Conservation (phyloP, 192 early-diverging fungal species). For the Backusella westeae region DNA sequence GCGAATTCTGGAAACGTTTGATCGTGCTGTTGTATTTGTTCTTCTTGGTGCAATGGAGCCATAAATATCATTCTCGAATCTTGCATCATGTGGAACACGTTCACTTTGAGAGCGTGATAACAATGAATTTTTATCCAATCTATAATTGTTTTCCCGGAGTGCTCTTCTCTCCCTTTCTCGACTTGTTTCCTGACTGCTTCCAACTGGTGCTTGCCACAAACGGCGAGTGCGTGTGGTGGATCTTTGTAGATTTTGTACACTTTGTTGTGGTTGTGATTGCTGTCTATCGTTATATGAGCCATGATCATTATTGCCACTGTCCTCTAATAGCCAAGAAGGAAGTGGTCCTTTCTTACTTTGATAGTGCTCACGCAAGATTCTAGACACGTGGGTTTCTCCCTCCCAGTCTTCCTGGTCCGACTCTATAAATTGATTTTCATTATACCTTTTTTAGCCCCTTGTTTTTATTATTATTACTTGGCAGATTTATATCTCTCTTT, state of each 20-base stretch:
- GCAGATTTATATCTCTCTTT: not conserved
- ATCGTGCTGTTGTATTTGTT: not conserved
- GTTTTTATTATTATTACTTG: not conserved
- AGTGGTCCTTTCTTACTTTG: constrained; percentile 42
- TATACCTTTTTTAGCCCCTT: not conserved
- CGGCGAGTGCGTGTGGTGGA: not conserved
- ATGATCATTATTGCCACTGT: not conserved
- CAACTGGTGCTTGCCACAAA: not conserved
- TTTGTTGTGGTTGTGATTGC: not conserved
- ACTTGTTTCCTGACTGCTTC: not conserved
- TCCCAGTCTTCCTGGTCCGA: constrained; percentile 55
- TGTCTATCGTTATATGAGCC: not conserved
- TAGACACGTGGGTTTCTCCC: constrained; percentile 53
- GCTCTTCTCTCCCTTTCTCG: not conserved
- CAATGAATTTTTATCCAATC: not conserved
- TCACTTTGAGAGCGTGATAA: not conserved
- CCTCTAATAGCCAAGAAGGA: constrained; percentile 26
- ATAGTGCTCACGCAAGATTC: constrained; percentile 48
- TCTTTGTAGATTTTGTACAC: not conserved
- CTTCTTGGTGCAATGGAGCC: not conserved
- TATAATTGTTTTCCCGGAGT: not conserved
- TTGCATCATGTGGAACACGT: not conserved
- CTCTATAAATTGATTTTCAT: constrained; percentile 31
- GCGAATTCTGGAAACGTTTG: not conserved
- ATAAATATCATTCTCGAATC: not conserved